Evolutionary conservation across 768 basidiomycete species (phyloP), one percentile per base, ranked within the genome.

Genomic region (Lanmaoa rubissima): DNA sequence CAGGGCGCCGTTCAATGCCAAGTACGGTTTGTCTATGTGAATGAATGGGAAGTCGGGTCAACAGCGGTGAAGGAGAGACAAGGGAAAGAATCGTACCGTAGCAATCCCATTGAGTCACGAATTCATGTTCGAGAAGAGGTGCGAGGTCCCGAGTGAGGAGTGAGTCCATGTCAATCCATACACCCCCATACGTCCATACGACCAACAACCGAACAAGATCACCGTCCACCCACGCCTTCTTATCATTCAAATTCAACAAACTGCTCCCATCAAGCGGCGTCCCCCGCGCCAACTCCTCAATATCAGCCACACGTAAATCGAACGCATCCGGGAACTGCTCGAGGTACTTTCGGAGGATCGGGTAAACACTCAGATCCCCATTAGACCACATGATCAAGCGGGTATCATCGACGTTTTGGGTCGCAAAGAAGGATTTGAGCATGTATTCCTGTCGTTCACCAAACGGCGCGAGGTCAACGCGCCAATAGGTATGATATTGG

Each of bases 141-240:
- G 86, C 78, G 35, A 98, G 75, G 73, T 94, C 91, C 53, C 96
- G 78, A 44, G 93, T 96, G 60, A 98, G 76, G 53, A 98, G 79
- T 49, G 90, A 90, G 72, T 99, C 96, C 94, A 98, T 97, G 69
- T 99, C 96, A 46, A 98, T 79, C 96, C 96, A 98, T 24, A 97
- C 84, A 0, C 96, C 96, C 1, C 96, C 96, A 65, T 82, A 85
- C 58, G 83, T 85, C 92, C 94, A 98, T 35, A 97, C 74, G 31
- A 94, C 82, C 57, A 99, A 75, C 61, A 98, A 68, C 49, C 96
- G 78, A n/a, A 98, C 79, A 54, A 97, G 79, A 69, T 98, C 96
- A 0, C 96, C 94, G 63, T 98, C 96, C 28, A 97, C 77, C 96
- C 95, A 98, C 8, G 93, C 96, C 69, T 87, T 88, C 61, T 76